Evolutionary conservation across 129 eudicot genomes (phyloP), one percentile per base, ranked within the genome.

Genomic region (Glebionis coronaria): DNA sequence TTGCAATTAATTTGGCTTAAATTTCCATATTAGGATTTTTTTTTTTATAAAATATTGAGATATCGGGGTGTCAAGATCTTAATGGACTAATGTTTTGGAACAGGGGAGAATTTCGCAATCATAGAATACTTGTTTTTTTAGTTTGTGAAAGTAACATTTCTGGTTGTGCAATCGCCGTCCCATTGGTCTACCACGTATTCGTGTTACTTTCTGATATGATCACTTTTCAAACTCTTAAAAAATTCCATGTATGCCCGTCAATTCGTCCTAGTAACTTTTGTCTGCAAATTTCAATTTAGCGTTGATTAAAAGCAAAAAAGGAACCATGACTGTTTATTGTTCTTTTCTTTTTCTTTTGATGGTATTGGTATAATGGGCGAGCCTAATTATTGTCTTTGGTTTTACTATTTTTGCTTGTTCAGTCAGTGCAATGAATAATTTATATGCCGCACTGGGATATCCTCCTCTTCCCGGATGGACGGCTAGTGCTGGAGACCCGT

Each of bases 391-490:
- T 61, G 31, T 46, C 4, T 25, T 12, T 74, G 68, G 12, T 42
- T 55, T 12, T 44, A 10, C 2, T 70, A 44, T 62, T n/a, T 73
- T 11, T 63, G 7, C 53, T 73, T 80, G 67, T n/a, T 0, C 73
- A 93, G 98, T 93, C 77, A 87, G 85, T 79, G 96, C 98, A 21
- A 86, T 93, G 8, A 93, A 88, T 70, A 81, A 76, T 67, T 71
- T 93, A 57, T 88, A 84, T 60, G 82, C 79, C 70, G 81, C 98
- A 23, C 58, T 93, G 82, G 84, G 84, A 58, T 82, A 82, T 16
- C 98, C 98, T 1, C 18, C 83, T 40, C 85, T 93, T 56, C 98
- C 98, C 10, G 95, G 95, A 55, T 93, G 98, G 98, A 92, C 81
- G 65, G 78, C 92, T 53, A 70, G 71, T 59, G 98, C 81, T 25